Conservation (phyloP, 2,329 filamentous ascomycete genomes). For the Penicillium freii region DNA sequence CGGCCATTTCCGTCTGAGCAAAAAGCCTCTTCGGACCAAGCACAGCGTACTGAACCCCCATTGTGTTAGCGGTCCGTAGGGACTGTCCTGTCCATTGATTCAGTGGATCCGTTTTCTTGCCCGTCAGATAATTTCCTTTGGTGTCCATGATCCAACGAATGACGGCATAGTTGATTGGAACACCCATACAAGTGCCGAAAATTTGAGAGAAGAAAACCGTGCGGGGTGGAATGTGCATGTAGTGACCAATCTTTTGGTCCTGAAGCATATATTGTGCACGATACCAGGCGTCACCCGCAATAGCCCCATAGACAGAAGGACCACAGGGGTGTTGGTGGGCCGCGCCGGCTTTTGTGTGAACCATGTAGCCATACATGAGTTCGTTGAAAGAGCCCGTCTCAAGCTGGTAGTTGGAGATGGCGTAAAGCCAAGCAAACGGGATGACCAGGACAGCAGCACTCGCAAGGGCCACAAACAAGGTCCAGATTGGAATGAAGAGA, state of each 20-base stretch:
- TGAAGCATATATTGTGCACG: conserved; percentile 58
- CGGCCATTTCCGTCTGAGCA: conserved; percentile 26
- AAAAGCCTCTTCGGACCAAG: conserved; percentile 44
- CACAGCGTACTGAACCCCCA: conserved; percentile 60
- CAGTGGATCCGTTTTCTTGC: conserved; percentile 52
- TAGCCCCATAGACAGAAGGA: conserved; percentile 57
- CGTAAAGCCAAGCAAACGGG: conserved; percentile 60
- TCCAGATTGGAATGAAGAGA: conserved; percentile 61
- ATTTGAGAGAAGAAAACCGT: conserved; percentile 62
- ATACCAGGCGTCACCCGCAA: conserved; percentile 63
- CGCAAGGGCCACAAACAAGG: conserved; percentile 56
- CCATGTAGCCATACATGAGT: conserved; percentile 60
- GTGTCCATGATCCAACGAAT: conserved; percentile 60
- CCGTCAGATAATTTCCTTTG: conserved; percentile 57
- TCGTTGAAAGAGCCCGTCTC: conserved; percentile 61
- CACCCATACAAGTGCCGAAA: conserved; percentile 57
- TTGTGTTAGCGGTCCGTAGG: conserved; percentile 53
- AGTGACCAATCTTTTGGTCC: conserved; percentile 64
- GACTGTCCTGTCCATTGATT: conserved; percentile 62
- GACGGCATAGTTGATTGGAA: conserved; percentile 62
- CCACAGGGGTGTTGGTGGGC: conserved; percentile 58
- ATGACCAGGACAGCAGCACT: conserved; percentile 57
- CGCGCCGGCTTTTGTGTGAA: conserved; percentile 47
- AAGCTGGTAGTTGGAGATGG: conserved; percentile 55
- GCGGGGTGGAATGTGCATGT: conserved; percentile 61